Percentiles rank a stretch among this genome's conserved stretches.
Conservation (phyloP, 805 yeast genomes). For the Teunomyces barrocoloradensis region DNA sequence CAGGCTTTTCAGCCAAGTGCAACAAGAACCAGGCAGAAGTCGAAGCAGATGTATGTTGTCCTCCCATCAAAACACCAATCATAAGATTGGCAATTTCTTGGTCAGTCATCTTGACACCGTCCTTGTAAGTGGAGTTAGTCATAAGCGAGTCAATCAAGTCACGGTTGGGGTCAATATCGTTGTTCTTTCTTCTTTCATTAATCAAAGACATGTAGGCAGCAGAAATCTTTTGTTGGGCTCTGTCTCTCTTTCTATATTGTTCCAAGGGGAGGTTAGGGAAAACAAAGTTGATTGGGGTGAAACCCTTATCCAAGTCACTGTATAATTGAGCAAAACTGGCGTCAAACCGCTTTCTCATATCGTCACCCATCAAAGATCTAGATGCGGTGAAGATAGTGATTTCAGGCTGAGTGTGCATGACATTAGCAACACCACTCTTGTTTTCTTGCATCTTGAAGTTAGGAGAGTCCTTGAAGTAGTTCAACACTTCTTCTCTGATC, state of each 20-base stretch:
- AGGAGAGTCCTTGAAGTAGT: conserved; percentile 57
- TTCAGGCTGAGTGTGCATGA: conserved; percentile 87
- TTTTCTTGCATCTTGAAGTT: conserved; percentile 42
- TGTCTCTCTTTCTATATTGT: conserved; percentile 78
- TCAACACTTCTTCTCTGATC: conserved; percentile 72
- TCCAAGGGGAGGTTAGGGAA: conserved; percentile 93
- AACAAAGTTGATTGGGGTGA: conserved; percentile 92
- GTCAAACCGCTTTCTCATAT: conserved; percentile 79
- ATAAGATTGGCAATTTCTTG: conserved; percentile 89
- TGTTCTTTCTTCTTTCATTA: conserved; percentile 64
- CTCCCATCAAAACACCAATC: conserved; percentile 98
- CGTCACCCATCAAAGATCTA: conserved; percentile 86
- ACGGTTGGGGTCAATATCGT: conserved; percentile 72
- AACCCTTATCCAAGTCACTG: conserved; percentile 93
- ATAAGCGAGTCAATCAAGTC: conserved; percentile 88
- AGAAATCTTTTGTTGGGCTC: conserved; percentile 81
- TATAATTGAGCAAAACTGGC: conserved; percentile 81
- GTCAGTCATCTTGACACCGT: conserved; percentile 92
- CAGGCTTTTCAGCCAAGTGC: conserved; percentile 85
- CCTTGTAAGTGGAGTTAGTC: conserved; percentile 82
- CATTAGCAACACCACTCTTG: conserved; percentile 52
- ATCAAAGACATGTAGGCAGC: conserved; percentile 79
- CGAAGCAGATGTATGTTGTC: conserved; percentile 96
- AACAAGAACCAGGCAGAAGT: conserved; percentile 94
- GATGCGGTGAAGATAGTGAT: conserved; percentile 96